Evolutionary conservation across 225 moss, liverwort and hornwort species (phyloP).

Genomic region (Pleurozium schreberi): DNA sequence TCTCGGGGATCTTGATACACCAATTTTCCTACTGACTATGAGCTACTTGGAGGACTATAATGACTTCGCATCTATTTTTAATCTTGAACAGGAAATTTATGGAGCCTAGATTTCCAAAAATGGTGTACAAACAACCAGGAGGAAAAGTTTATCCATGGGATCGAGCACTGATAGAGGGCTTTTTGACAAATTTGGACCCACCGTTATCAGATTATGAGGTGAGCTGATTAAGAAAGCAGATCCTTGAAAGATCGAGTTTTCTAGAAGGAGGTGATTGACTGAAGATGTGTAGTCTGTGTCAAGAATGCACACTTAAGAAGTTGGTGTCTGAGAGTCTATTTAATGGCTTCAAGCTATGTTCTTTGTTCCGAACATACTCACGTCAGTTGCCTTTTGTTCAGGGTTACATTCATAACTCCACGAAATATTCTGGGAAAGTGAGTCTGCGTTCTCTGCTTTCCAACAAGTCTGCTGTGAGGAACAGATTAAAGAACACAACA

Average conservation of each 20-base stretch:
- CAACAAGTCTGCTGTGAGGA: constrained; percentile 35
- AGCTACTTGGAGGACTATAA: not conserved
- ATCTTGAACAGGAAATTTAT: constrained; percentile 9
- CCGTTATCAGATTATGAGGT: constrained; percentile 57
- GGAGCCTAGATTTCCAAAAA: constrained; percentile 4
- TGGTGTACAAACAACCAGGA: constrained; percentile 20
- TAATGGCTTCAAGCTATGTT: not conserved
- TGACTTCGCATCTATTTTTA: not conserved
- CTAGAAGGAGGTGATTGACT: not conserved
- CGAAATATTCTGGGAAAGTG: constrained; percentile 64
- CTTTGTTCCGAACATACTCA: not conserved
- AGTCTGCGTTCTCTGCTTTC: constrained; percentile 42
- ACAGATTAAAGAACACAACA: constrained; percentile 31
- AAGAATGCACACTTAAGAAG: not conserved
- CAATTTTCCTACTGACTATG: not conserved
- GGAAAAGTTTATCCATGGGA: constrained; percentile 67
- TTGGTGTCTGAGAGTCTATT: not conserved
- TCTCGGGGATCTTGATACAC: not conserved
- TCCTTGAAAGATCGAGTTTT: not conserved
- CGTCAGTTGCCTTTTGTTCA: constrained; percentile 1
- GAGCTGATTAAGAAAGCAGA: not conserved
- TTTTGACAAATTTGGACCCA: constrained; percentile 47
- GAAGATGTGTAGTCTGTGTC: not conserved
- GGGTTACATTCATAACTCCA: constrained; percentile 45
- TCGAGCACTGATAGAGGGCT: constrained; percentile 26